These are phyloP conservation scores for Wickerhamomyces alni DNA, from an alignment of 805 yeast species.

Conservation along the genomic window DNA sequence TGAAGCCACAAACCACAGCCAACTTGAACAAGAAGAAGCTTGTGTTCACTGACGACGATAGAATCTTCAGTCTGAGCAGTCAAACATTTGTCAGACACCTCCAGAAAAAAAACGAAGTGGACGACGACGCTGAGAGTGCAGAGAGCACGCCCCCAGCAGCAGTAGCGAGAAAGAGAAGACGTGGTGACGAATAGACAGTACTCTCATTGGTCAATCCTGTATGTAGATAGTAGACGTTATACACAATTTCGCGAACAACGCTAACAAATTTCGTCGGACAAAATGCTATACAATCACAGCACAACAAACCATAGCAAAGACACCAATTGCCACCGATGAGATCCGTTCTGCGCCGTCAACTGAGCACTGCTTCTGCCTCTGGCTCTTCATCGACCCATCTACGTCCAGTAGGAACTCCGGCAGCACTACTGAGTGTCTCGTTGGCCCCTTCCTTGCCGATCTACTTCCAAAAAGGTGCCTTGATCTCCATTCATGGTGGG, in stretches of 20 bases:
- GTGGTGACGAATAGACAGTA: constrained; percentile 7
- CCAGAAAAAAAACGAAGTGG: constrained; percentile 39
- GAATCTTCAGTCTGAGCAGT: constrained; percentile 74
- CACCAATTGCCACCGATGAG: no score
- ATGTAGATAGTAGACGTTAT: no score
- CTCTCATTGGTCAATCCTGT: no score
- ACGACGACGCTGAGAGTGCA: constrained; percentile 22
- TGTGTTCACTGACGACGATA: constrained; percentile 64
- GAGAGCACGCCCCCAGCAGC: constrained; percentile 17
- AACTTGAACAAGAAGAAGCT: constrained; percentile 36
- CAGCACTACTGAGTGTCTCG: constrained; percentile 41
- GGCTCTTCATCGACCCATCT: no score
- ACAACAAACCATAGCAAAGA: no score
- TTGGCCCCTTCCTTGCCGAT: constrained; percentile 58
- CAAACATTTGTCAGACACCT: constrained; percentile 60
- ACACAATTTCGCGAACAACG: no score
- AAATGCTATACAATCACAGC: no score
- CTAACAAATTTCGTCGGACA: no score
- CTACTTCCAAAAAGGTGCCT: constrained; percentile 39
- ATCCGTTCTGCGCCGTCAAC: not conserved
- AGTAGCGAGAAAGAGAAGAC: constrained; percentile 8
- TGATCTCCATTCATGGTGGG: constrained; percentile 41
- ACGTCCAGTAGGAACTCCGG: constrained; percentile 36
- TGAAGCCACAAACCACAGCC: constrained; percentile 18
- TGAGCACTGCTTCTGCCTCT: not conserved